Base-by-base conservation (phyloP, 495 filamentous ascomycete species). In the Lepraria neglecta region DNA sequence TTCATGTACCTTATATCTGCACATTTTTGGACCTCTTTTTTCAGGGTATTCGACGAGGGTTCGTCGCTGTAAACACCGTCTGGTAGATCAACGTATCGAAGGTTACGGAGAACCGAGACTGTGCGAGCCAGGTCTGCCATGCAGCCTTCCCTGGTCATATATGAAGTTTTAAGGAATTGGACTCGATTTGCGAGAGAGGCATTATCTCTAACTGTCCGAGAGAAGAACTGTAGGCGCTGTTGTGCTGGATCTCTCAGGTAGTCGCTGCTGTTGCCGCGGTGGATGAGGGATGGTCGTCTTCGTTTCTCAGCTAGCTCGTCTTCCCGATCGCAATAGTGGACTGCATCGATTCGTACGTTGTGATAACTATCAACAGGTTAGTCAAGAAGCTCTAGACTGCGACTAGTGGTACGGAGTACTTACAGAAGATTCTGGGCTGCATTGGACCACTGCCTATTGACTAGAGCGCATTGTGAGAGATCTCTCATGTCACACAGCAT, bases 401-500 rank as follows among this genome's bases (percentile, higher is more conserved):
- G 4, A 45, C 59, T 19, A 63, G 40, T n/a, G 14, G 30, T n/a
- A 42, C 38, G 35, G 14, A 56, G 50, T 58, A 76, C 84, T 64
- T 70, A 90, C 88, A 92, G 75, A 12, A 87, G 64, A 48, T 79
- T 77, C 14, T 80, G 67, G 14, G 77, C 82, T 48, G 76, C 68
- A 27, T 61, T 63, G 67, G 80, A 83, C 92, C 92, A 98, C 65
- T 77, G 79, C 70, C 81, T 84, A 70, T 81, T 87, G 45, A 90
- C 89, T 62, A 80, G 75, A 24, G 84, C 81, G 72, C 88, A 91
- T 68, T 87, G 84, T 46, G 90, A 86, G 59, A 98, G 81, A 71
- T 97, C 92, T 64, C 92, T 87, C 77, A 95, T 82, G 76, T 96
- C 91, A 77, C 94, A 98, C 31, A 96, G 84, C 89, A 92, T 92